Conservation (phyloP, 371 early-diverging fungal genomes). For the Mortierella sp. region DNA sequence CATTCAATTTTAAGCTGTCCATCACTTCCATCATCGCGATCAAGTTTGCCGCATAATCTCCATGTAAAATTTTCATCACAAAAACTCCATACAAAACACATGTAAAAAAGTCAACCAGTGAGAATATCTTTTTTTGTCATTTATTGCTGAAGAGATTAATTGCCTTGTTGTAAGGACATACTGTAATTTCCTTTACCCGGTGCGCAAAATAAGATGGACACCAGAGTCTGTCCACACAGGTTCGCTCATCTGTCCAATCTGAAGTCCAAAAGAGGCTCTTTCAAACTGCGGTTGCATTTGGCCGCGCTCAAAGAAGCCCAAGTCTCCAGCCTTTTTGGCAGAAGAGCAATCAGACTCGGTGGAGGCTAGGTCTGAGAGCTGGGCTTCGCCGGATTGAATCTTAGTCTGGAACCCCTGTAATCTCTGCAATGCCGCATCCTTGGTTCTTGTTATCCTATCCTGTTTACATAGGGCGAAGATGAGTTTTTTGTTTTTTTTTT, state of each 20-base stretch:
- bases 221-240: constrained; percentile 95
- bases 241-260: constrained; percentile 86
- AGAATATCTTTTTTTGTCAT: too few species aligned
- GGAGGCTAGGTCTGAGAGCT: constrained; percentile 78
- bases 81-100: too few species aligned
- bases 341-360: constrained; percentile 91
- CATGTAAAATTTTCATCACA: too few species aligned
- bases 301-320: constrained; percentile 88
- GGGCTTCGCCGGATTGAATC: constrained; percentile 72
- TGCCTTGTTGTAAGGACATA: neutral
- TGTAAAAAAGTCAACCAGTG: too few species aligned
- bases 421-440: constrained; percentile 86
- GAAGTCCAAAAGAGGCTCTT: constrained; percentile 87
- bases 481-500: too few species aligned
- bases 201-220: constrained; percentile 92
- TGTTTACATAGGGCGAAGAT: constrained; percentile 29
- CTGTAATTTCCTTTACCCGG: constrained; percentile 68
- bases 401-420: constrained; percentile 67
- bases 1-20: too few species aligned
- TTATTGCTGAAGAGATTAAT: neutral
- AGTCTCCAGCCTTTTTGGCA: constrained; percentile 90
- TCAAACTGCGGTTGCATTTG: constrained; percentile 93
- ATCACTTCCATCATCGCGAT: too few species aligned
- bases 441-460: constrained; percentile 86
- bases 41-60: too few species aligned